Percentiles rank a stretch among this genome's conserved stretches.
These are phyloP conservation scores for Dioszegia hungarica DNA, from an alignment of 768 basidiomycete genomes.

Conservation along the genomic window DNA sequence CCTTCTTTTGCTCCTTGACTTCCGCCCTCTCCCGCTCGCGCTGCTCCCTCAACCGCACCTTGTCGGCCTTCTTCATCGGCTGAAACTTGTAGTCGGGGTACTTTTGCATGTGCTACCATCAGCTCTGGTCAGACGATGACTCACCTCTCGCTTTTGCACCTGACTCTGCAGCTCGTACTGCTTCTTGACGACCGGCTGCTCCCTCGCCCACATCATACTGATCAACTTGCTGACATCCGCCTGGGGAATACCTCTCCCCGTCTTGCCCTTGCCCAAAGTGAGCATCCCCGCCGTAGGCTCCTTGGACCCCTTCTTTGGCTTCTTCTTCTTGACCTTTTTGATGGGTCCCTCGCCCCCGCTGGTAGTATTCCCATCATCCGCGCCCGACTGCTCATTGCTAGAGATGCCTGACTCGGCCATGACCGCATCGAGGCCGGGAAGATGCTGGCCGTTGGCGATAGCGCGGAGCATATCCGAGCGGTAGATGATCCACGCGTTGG, in stretches of 20 bases:
- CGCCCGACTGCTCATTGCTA: not conserved
- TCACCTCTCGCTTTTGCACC: conserved; percentile 47
- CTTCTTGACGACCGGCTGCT: conserved; percentile 53
- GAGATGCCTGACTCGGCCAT: conserved; percentile 18
- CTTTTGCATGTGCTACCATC: conserved; percentile 34
- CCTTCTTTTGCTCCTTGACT: conserved; percentile 20
- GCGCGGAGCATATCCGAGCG: conserved; percentile 59
- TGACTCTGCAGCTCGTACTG: conserved; percentile 44
- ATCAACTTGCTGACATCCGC: conserved; percentile 64
- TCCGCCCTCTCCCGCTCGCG: conserved; percentile 31
- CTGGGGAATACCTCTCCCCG: conserved; percentile 54
- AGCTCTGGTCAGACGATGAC: conserved; percentile 11
- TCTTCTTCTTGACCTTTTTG: conserved; percentile 22
- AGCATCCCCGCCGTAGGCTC: conserved; percentile 27
- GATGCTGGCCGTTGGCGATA: conserved; percentile 40
- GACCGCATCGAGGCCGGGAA: conserved; percentile 29
- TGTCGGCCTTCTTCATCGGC: conserved; percentile 41
- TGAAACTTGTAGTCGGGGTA: conserved; percentile 48
- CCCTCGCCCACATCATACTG: conserved; percentile 62
- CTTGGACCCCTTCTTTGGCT: conserved; percentile 29
- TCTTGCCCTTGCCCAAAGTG: conserved; percentile 27
- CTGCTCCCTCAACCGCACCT: conserved; percentile 32
- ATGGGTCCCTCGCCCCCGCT: not conserved
- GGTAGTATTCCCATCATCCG: not conserved
- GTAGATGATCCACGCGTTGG: conserved; percentile 80